These are phyloP conservation scores for Ilyonectria mors-panacis DNA, from an alignment of 2,329 filamentous ascomycete genomes.

Conservation along the genomic window DNA sequence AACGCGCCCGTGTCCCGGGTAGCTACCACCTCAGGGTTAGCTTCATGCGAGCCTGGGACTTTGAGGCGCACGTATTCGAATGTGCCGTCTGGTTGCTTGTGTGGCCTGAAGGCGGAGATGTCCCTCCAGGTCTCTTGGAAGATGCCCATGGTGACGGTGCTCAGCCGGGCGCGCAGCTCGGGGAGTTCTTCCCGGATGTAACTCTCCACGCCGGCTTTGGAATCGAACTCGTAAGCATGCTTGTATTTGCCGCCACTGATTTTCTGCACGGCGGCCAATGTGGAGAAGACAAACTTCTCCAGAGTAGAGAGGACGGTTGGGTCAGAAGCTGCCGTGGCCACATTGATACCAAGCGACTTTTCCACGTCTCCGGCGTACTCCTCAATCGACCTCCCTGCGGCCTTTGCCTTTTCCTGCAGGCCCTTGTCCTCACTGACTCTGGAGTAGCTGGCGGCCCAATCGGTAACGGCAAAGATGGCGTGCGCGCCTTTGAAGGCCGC, in stretches of 20 bases:
- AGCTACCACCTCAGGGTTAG: too few relatives aligned
- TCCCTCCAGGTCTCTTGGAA: slow-evolving; percentile 34
- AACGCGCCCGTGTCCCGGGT: slow-evolving; percentile 36
- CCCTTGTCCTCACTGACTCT: neutral
- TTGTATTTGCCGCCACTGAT: slow-evolving; percentile 59
- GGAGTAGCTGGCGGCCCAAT: slow-evolving; percentile 36
- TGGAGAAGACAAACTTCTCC: slow-evolving; percentile 61
- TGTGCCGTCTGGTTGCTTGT: slow-evolving; percentile 28
- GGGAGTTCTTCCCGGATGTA: slow-evolving; percentile 27
- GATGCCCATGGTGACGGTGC: slow-evolving; percentile 33
- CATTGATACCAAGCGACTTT: slow-evolving; percentile 36
- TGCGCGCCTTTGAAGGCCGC: slow-evolving; percentile 55
- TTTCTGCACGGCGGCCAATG: slow-evolving; percentile 60
- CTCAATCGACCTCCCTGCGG: slow-evolving; percentile 23
- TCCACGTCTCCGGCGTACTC: slow-evolving; percentile 37
- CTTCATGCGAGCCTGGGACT: slow-evolving; percentile 7
- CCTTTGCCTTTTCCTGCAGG: neutral
- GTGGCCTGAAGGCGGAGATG: slow-evolving; percentile 23
- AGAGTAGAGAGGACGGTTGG: slow-evolving; percentile 34
- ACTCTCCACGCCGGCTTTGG: slow-evolving; percentile 60
- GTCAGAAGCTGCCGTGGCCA: slow-evolving; percentile 34
- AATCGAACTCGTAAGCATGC: slow-evolving; percentile 64
- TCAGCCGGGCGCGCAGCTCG: slow-evolving; percentile 28
- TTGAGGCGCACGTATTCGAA: neutral
- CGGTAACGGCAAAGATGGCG: slow-evolving; percentile 56